Percentiles rank a stretch among this genome's conserved stretches.
Evolutionary conservation across 305 asterid genomes (phyloP).

Genomic region (Nicotiana rustica): DNA sequence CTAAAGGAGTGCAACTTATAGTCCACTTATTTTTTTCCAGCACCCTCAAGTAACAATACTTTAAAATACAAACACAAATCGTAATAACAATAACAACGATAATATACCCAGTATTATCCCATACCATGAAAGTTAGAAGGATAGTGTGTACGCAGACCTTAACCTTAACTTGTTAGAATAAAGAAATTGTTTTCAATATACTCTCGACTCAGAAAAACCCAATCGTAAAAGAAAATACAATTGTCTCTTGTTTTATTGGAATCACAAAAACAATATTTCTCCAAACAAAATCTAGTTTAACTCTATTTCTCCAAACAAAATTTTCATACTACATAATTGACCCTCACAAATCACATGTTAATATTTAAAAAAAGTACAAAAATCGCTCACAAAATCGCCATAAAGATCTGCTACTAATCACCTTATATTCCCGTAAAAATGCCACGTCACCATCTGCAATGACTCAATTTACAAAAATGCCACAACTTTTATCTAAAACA

Average conservation of each 20-base stretch:
- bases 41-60: background rate
- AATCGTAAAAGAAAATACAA: too few relatives aligned
- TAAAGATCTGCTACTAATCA: slow-evolving; percentile 21
- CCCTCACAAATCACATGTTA: background rate
- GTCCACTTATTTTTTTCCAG: background rate
- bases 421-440: slow-evolving; percentile 48
- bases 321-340: background rate
- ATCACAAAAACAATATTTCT: background rate
- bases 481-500: background rate
- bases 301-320: background rate
- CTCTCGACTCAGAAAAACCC: too few relatives aligned
- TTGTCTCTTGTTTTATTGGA: background rate
- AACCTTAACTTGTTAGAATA: too few relatives aligned
- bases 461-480: slow-evolving; percentile 32
- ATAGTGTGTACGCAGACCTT: too few relatives aligned
- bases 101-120: too few relatives aligned
- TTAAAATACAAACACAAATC: background rate
- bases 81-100: too few relatives aligned
- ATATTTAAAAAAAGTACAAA: background rate
- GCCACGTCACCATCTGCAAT: slow-evolving; percentile 35
- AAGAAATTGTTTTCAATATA: too few relatives aligned
- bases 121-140: too few relatives aligned
- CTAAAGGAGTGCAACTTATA: background rate
- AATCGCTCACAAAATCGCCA: slow-evolving; percentile 56
- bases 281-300: slow-evolving; percentile 18